Conservation (phyloP, 2,329 filamentous ascomycete genomes). For the Penicillium sp. region DNA sequence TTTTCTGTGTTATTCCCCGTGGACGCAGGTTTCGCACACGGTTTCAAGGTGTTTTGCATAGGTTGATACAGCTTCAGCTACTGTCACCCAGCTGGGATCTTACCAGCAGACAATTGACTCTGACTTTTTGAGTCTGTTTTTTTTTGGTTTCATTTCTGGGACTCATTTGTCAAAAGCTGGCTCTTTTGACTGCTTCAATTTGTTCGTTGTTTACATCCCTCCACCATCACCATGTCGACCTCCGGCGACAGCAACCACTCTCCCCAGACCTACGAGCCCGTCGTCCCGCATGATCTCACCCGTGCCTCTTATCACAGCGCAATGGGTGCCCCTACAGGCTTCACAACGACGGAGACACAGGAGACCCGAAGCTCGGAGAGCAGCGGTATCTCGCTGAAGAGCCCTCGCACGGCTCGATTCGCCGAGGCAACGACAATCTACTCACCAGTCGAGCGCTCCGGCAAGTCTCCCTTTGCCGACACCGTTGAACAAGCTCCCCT, state of each 20-base stretch:
- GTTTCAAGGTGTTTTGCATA: conserved; percentile 16
- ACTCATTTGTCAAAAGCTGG: conserved; percentile 32
- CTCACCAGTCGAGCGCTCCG: conserved; percentile 57
- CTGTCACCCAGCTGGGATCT: conserved; percentile 17
- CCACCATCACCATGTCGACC: conserved; percentile 24
- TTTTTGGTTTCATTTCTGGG: neutral
- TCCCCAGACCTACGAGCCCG: conserved; percentile 35
- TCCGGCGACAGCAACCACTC: conserved; percentile 28
- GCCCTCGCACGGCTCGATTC: conserved; percentile 62
- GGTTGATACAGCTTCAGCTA: conserved; percentile 17
- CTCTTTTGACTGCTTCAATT: conserved; percentile 30
- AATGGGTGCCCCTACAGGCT: conserved; percentile 27
- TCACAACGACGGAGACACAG: conserved; percentile 16
- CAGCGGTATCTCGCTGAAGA: conserved; percentile 43
- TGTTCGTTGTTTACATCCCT: conserved; percentile 2
- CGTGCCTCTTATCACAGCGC: conserved; percentile 31
- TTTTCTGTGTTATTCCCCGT: conserved; percentile 21
- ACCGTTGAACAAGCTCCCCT: conserved; percentile 49
- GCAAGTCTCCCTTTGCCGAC: conserved; percentile 54
- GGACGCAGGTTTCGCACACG: conserved; percentile 34
- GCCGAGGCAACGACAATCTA: conserved; percentile 66
- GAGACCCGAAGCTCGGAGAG: conserved; percentile 34
- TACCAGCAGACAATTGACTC: conserved; percentile 13
- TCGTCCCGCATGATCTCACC: conserved; percentile 42
- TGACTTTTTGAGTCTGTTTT: conserved; percentile 1